Evolutionary conservation across 768 basidiomycete species (phyloP), one percentile per base, ranked within the genome.

Genomic region (Lactarius pseudohatsudake): DNA sequence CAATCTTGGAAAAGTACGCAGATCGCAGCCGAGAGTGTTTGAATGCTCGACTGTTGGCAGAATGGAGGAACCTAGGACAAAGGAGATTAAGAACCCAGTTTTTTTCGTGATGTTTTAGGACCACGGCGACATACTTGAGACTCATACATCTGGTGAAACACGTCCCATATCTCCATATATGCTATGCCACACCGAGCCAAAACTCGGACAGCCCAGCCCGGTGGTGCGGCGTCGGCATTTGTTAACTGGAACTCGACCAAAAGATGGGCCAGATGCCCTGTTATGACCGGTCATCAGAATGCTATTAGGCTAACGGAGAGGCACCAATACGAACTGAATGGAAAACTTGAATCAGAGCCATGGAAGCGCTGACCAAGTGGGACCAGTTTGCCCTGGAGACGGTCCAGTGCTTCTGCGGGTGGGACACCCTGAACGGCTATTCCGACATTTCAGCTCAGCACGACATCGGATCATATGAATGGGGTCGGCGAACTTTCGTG

Each of bases 271-370:
- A 98, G 79, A 67, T 89, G 84, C 68, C 88, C 96, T 97, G 71
- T 6, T 66, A 50, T 65, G 50, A 56, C 53, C 28, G 34, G 50
- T 28, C 5, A 57, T 68, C 26, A 58, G 59, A 40, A 38, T 20
- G 22, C 3, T 57, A 40, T 34, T 32, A 54, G 56, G 5, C 22
- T n/a, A 59, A 61, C 60, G 57, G 26, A 22, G 26, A 22, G 22
- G n/a, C 45, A 56, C n/a, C 38, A n/a, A 34, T 53, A 77, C 92
- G 74, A 72, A 95, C 94, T 85, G 34, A 95, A 79, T 20, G 94
- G 94, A 77, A 96, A 95, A 11, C 94, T 91, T 65, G 87, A 87
- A 68, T 94, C 92, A 2, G 94, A 96, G 0, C 95, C 93, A 74
- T 91, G 94, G 75, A 96, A 96, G 26, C 92, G 82, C 71, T 91